Evolutionary conservation across 140 eudicot genomes (phyloP), one percentile per base, ranked within the genome.

Genomic region (Flaveria floridana): DNA sequence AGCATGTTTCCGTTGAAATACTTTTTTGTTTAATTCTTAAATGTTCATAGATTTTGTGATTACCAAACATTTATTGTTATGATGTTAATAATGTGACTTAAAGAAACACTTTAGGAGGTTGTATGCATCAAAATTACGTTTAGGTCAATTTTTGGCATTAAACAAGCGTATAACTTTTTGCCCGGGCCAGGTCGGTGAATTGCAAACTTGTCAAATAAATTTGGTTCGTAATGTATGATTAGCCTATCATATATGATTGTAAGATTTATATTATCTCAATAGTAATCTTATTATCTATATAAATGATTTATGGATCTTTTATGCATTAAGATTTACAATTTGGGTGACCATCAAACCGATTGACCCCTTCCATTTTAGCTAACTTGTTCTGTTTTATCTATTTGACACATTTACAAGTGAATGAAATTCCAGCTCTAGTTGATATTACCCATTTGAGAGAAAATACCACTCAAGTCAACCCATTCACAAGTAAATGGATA

Each of bases 321-420:
- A n/a, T 65, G 71, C 53, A 2, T 39, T 18, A 39, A 39, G 11
- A 18, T 37, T 34, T 66, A 39, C 28, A 66, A 28, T 18, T 18
- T 66, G n/a, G 50, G 30, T 41, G 71, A 41, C 25, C 25, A 16
- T 39, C 48, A 66, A 65, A 19, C 52, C 14, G 12, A 8, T 16
- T 66, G 53, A 41, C 48, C 70, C 47, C 25, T 65, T 65, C 50
- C 50, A 30, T n/a, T 16, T 8, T 41, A 41, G 71, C 71, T 44
- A 39, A 41, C 23, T 18, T 65, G 21, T 65, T 66, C 50, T 15
- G 2, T 65, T 65, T 37, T 65, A 37, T 65, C 11, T 65, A 30
- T 37, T n/a, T 48, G 53, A 13, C 55, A 48, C 55, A 48, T 13
- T 48, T 13, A 48, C 3, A 13, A 48, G 37, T 58, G 11, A 58